Conservation (phyloP, 2,329 filamentous ascomycete species). For the Nigrograna mackinnonii region DNA sequence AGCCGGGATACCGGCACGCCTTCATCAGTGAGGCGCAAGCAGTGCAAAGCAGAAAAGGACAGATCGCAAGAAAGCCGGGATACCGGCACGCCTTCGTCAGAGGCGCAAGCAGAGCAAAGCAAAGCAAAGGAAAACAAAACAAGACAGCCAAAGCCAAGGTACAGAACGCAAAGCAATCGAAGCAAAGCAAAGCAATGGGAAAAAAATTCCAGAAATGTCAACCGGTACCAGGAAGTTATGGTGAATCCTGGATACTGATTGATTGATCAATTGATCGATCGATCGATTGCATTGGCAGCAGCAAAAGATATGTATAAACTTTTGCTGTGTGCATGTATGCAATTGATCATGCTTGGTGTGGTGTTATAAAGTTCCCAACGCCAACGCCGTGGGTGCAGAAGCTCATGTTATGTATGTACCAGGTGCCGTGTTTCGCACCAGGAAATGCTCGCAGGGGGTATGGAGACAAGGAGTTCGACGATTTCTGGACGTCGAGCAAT, state of each 20-base stretch:
- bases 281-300: too few relatives aligned
- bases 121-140: not conserved
- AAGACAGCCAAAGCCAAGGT: not conserved
- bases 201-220: not conserved
- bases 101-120: not conserved
- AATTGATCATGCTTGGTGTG: too few relatives aligned
- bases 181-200: not conserved
- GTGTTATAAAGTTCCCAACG: too few relatives aligned
- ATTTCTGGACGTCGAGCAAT: not conserved
- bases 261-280: not conserved
- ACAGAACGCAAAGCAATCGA: conserved; percentile 9
- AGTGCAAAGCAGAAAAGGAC: not conserved
- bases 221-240: not conserved
- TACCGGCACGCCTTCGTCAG: too few relatives aligned
- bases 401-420: too few relatives aligned
- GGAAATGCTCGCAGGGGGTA: not conserved
- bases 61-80: too few relatives aligned
- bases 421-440: too few relatives aligned
- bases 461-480: not conserved
- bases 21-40: not conserved
- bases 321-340: too few relatives aligned
- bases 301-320: too few relatives aligned
- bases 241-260: not conserved
- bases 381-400: too few relatives aligned
- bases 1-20: not conserved